These are phyloP conservation scores for Fraxinus sp. DNA, from an alignment of 305 asterid species.

Conservation along the genomic window DNA sequence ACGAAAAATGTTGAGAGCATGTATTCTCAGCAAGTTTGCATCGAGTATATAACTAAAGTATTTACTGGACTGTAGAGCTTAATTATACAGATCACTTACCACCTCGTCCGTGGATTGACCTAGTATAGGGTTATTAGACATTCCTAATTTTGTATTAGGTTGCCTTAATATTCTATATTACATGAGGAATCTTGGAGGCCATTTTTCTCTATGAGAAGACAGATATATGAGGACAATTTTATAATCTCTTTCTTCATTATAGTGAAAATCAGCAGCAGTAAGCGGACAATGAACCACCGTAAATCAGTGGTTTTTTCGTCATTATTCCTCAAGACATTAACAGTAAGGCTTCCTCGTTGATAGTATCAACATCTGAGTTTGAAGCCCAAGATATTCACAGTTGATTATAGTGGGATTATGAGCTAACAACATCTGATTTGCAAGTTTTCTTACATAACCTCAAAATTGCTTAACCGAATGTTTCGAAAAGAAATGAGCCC, in stretches of 20 bases:
- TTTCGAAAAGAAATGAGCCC: background rate
- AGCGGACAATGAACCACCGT: background rate
- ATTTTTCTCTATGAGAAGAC: background rate
- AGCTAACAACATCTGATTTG: background rate
- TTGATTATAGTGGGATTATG: background rate
- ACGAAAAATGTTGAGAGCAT: background rate
- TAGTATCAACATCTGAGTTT: background rate
- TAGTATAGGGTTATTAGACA: background rate
- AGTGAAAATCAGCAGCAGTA: background rate
- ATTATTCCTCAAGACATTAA: background rate
- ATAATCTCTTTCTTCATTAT: background rate
- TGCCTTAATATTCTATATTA: background rate
- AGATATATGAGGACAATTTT: background rate
- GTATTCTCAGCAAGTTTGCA: constrained; percentile 23
- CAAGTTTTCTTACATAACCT: background rate
- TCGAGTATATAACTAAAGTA: background rate
- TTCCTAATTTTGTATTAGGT: background rate
- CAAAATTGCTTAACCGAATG: background rate
- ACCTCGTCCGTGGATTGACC: background rate
- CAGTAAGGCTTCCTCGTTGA: background rate
- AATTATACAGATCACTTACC: background rate
- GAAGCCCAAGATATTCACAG: background rate
- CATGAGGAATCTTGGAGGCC: background rate
- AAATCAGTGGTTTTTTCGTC: background rate
- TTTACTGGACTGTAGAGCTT: background rate